Conservation (phyloP, 2,329 filamentous ascomycete genomes). For the Aspergillus proliferans region DNA sequence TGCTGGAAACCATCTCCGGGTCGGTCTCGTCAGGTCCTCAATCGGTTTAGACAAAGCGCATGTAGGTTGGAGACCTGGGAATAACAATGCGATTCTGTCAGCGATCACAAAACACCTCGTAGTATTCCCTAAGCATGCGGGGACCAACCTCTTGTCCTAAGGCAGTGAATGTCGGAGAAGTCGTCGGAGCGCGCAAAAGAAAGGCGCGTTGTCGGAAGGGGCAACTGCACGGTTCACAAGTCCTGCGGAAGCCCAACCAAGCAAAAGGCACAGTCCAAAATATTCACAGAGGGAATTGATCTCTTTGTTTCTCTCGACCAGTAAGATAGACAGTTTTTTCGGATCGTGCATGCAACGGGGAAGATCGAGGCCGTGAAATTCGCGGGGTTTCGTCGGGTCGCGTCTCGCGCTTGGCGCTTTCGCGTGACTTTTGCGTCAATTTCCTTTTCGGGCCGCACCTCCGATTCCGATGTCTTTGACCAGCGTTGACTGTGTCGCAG, state of each 20-base stretch:
- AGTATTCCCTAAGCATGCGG: constrained; percentile 10
- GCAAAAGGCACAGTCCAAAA: not conserved
- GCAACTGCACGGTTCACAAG: constrained; percentile 11
- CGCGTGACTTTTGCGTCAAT: constrained; percentile 13
- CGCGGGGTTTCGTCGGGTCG: constrained; percentile 19
- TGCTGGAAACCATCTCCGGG: constrained; percentile 25
- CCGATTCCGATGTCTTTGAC: constrained; percentile 4
- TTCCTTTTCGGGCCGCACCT: constrained; percentile 11
- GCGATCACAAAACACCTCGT: not conserved
- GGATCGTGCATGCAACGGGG: constrained; percentile 1
- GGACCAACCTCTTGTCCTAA: constrained; percentile 17
- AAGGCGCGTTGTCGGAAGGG: constrained; percentile 26
- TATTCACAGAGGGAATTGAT: too few species aligned
- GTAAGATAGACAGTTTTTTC: not conserved
- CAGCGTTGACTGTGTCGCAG: not conserved
- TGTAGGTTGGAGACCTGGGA: not conserved
- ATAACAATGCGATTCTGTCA: not conserved
- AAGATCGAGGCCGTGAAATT: constrained; percentile 11
- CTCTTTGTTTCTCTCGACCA: not conserved
- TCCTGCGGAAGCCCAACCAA: not conserved
- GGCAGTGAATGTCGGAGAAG: constrained; percentile 16
- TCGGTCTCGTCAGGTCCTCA: constrained; percentile 1
- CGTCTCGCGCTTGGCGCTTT: constrained; percentile 21
- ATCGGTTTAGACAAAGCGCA: not conserved
- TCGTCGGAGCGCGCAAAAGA: constrained; percentile 24